Base-by-base conservation (phyloP, 768 basidiomycete genomes). In the Panus rudis region DNA sequence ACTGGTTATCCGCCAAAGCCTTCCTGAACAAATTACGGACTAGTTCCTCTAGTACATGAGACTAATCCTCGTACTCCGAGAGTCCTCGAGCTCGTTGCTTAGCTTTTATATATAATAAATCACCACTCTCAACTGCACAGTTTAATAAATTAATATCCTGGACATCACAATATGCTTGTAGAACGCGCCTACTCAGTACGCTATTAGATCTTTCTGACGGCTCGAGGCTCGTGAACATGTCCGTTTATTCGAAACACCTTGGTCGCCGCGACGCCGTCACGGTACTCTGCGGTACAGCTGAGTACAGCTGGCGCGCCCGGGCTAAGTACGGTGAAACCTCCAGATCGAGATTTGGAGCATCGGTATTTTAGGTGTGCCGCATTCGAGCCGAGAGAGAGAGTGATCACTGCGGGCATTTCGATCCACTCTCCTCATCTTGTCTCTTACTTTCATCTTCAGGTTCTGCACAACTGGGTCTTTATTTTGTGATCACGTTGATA, bases 1-100 rank as follows among this genome's bases (percentile, higher is more conserved):
- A 50, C 1, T 90, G 86, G 86, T 63, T 70, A 39, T 78, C 78
- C 38, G 81, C 71, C 2, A 59, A 54, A 37, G 49, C 51, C 12
- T 62, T 70, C 41, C 40, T 63, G 45, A 42, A 20, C 16, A 14
- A 35, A 17, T 14, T 17, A 20, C n/a, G 21, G 33, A 17, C n/a
- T n/a, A 30, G n/a, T n/a, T 35, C 33, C 21, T 17, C n/a, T 20
- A 35, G 16, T 35, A 35, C n/a, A 8, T 35, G n/a, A 17, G n/a
- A 20, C n/a, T 8, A 7, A 35, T 7, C 33, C 33, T n/a, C n/a
- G 10, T 30, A n/a, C 28, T 30, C 28, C 10, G 10, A 30, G n/a
- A n/a, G n/a, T 30, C 28, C n/a, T 30, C n/a, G 10, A 10, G n/a
- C 28, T 30, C 28, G n/a, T 10, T 30, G 28, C 28, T 30, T 10